Evolutionary conservation across 495 filamentous ascomycete species (phyloP).

Genomic region (Antarctomyces pellizariae): DNA sequence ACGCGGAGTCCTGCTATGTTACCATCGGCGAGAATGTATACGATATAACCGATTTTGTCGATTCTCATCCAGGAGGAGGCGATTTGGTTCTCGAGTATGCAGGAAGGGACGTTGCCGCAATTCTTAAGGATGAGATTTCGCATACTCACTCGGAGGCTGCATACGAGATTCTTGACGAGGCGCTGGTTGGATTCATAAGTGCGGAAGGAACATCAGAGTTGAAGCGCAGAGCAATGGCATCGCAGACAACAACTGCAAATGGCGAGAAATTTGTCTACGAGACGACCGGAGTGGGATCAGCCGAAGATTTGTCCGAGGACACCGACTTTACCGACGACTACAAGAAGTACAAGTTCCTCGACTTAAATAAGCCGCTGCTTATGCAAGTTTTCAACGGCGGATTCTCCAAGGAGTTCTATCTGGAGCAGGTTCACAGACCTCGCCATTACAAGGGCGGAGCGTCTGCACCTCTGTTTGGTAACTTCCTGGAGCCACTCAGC

Average conservation of each 20-base stretch:
- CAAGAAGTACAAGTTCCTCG: constrained; percentile 76
- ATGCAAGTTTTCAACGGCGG: constrained; percentile 73
- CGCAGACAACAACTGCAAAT: constrained; percentile 5
- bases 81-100: constrained; percentile 78
- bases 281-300: constrained; percentile 65
- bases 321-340: constrained; percentile 59
- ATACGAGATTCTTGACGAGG: constrained; percentile 74
- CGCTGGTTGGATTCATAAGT: constrained; percentile 54
- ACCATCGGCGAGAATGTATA: constrained; percentile 76
- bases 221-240: constrained; percentile 5
- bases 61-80: constrained; percentile 73
- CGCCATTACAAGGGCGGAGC: constrained; percentile 83
- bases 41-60: constrained; percentile 77
- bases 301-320: constrained; percentile 65
- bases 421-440: constrained; percentile 87
- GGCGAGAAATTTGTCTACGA: constrained; percentile 27
- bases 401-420: constrained; percentile 83
- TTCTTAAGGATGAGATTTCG: constrained; percentile 63
- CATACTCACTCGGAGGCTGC: constrained; percentile 75
- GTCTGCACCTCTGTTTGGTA: constrained; percentile 89
- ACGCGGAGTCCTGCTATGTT: constrained; percentile 72
- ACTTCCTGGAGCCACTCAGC: constrained; percentile 86
- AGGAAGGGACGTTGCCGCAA: constrained; percentile 64
- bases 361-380: constrained; percentile 67
- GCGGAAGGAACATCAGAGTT: constrained; percentile 14